Evolutionary conservation across 164 flowering plant genomes (phyloP).

Genomic region (Tetracentron sinense): DNA sequence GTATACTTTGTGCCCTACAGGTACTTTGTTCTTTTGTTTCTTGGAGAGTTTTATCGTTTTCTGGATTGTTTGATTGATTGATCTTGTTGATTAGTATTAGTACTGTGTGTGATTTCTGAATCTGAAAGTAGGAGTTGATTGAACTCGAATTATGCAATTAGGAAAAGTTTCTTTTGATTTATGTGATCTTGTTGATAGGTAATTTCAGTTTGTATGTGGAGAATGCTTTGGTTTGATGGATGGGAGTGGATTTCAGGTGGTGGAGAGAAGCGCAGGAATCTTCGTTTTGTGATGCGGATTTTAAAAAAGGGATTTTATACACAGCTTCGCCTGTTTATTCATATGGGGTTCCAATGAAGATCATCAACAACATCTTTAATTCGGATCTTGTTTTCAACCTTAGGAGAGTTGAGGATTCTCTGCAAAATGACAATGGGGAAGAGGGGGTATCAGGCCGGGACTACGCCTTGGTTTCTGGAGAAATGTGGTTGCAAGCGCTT

Average conservation of each 20-base stretch:
- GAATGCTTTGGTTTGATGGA: constrained; percentile 1
- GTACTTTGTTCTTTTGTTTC: constrained; percentile 23
- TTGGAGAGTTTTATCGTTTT: background rate
- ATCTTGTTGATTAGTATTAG: constrained; percentile 8
- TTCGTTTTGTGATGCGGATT: constrained; percentile 30
- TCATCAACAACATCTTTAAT: constrained; percentile 68
- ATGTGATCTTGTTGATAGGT: background rate
- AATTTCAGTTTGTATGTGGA: background rate
- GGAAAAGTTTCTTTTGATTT: background rate
- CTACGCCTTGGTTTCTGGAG: constrained; percentile 74
- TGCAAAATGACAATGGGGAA: constrained; percentile 41
- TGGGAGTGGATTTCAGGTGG: constrained; percentile 60
- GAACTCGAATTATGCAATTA: constrained; percentile 1
- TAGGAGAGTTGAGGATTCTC: constrained; percentile 53
- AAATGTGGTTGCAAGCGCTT: constrained; percentile 87
- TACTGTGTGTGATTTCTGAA: constrained; percentile 5
- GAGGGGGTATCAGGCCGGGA: constrained; percentile 69
- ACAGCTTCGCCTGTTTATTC: constrained; percentile 44
- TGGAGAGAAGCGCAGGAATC: constrained; percentile 81
- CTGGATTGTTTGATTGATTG: constrained; percentile 8
- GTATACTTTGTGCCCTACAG: constrained; percentile 78
- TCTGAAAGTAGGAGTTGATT: background rate
- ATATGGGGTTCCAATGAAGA: constrained; percentile 73
- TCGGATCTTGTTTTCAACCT: constrained; percentile 75
- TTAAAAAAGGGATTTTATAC: constrained; percentile 51